phyloP scores from a whole-genome alignment of 495 filamentous ascomycete species.

The Xylaria castorea region DNA sequence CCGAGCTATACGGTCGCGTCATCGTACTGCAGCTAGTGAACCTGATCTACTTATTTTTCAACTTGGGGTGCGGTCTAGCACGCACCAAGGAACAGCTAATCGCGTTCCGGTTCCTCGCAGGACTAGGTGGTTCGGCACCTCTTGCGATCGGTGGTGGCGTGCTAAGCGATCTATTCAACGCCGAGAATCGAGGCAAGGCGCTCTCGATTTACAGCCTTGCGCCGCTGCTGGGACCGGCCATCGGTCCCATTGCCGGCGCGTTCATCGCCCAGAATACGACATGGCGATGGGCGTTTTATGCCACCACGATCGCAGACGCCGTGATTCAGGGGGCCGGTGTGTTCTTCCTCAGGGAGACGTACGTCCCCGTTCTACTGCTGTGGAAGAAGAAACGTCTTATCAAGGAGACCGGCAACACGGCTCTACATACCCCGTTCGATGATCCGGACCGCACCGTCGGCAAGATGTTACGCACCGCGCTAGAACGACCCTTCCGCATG shows the following conservation, averaged over 20 bases:
- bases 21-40: constrained; percentile 60
- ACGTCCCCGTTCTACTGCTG: constrained; percentile 66
- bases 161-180: constrained; percentile 65
- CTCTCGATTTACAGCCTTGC: constrained; percentile 68
- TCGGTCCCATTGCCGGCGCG: constrained; percentile 68
- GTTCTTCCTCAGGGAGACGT: constrained; percentile 75
- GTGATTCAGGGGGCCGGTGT: constrained; percentile 68
- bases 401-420: constrained; percentile 67
- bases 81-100: constrained; percentile 60
- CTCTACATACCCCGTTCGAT: constrained; percentile 70
- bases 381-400: constrained; percentile 63
- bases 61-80: constrained; percentile 62
- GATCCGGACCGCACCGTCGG: constrained; percentile 46
- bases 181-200: constrained; percentile 70
- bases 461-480: constrained; percentile 49
- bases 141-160: constrained; percentile 66
- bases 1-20: constrained; percentile 69
- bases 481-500: constrained; percentile 65
- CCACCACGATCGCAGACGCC: constrained; percentile 66
- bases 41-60: constrained; percentile 63
- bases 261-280: constrained; percentile 72
- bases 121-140: constrained; percentile 59
- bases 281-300: constrained; percentile 78
- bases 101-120: constrained; percentile 63
- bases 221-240: constrained; percentile 67